Conservation (phyloP, 257 asterid genomes). For the Sherardia arvensis region DNA sequence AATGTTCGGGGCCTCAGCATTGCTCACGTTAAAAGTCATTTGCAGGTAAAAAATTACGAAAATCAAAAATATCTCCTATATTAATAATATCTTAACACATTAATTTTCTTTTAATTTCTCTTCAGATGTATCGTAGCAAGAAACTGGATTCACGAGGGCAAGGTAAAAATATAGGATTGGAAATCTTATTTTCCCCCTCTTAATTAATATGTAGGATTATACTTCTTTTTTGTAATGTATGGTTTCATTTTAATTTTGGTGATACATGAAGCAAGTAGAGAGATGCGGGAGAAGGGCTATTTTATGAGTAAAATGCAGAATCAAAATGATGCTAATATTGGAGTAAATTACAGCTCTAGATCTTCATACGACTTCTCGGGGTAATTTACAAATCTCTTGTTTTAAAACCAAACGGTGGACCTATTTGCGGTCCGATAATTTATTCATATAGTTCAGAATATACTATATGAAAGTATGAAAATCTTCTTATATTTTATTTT, state of each 20-base stretch:
- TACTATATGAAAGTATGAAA: too few species aligned
- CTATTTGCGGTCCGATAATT: too few species aligned
- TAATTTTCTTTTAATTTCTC: background rate
- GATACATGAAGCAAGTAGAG: slow-evolving; percentile 46
- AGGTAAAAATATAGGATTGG: slow-evolving; percentile 36
- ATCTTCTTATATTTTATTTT: too few species aligned
- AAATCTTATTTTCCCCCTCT: background rate
- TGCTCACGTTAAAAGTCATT: slow-evolving; percentile 93
- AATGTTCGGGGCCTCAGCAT: slow-evolving; percentile 78
- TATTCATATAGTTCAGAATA: too few species aligned
- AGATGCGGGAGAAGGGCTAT: slow-evolving; percentile 36
- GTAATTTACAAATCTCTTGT: slow-evolving; percentile 14
- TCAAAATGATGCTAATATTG: slow-evolving; percentile 17
- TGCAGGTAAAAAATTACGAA: slow-evolving; percentile 75
- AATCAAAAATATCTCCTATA: too few species aligned
- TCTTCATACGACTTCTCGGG: slow-evolving; percentile 25
- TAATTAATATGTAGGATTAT: too few species aligned
- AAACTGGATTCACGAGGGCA: slow-evolving; percentile 82
- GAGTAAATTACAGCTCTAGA: too few species aligned
- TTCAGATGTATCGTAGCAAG: slow-evolving; percentile 88
- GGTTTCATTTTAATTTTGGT: slow-evolving; percentile 16
- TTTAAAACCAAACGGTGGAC: too few species aligned
- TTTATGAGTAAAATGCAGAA: slow-evolving; percentile 18
- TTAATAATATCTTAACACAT: too few species aligned
- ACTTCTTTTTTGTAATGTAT: too few species aligned